Evolutionary conservation across 176 grass and related monocot species (phyloP).

Genomic region (Musa troglodytarum): DNA sequence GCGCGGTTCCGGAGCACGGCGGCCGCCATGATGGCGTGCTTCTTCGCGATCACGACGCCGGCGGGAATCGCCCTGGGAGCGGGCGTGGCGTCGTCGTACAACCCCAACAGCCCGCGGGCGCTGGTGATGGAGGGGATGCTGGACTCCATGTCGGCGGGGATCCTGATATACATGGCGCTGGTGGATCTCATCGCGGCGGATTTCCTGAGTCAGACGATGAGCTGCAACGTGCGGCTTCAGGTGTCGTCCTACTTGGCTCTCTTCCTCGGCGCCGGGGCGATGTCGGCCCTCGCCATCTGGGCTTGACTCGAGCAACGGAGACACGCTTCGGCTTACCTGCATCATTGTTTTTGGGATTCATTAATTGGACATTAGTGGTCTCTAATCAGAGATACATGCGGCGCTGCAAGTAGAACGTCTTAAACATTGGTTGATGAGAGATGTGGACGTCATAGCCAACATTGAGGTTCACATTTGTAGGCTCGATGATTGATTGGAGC

Average conservation of each 20-base stretch:
- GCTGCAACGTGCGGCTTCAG: conserved; percentile 35
- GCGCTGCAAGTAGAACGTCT: no score
- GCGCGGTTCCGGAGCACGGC: conserved; percentile 50
- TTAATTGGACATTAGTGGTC: no score
- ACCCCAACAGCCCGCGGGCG: conserved; percentile 44
- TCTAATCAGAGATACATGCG: no score
- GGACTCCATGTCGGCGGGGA: no score
- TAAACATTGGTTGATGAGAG: no score
- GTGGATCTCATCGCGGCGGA: conserved; percentile 69
- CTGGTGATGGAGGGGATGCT: conserved; percentile 8
- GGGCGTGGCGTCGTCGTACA: conserved; percentile 48
- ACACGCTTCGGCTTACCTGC: no score
- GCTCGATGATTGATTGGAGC: no score
- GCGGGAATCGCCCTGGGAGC: conserved; percentile 37
- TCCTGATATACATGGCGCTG: conserved; percentile 23
- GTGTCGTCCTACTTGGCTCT: conserved; percentile 41
- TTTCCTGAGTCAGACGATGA: conserved; percentile 60
- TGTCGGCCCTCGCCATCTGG: conserved; percentile 67
- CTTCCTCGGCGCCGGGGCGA: conserved; percentile 58
- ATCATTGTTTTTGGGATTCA: no score
- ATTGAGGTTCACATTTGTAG: no score
- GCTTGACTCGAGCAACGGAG: background rate
- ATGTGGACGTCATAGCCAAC: no score
- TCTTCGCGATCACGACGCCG: conserved; percentile 69
- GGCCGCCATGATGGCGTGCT: conserved; percentile 46